phyloP scores from a whole-genome alignment of 108 stramenopile species.

The Poteriospumella lacustris region DNA sequence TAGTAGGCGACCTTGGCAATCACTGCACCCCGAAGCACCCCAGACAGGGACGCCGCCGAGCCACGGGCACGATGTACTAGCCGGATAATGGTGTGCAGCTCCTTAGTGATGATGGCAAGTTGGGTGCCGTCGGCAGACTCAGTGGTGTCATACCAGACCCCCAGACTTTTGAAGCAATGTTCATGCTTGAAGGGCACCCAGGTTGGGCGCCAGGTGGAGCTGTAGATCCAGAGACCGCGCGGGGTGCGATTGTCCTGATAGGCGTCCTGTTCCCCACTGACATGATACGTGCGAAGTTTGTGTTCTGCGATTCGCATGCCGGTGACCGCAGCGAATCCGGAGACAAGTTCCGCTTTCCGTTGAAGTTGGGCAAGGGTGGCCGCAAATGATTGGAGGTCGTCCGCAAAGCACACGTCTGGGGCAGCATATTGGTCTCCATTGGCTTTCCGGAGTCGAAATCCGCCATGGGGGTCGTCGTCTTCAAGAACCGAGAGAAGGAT shows the following conservation, averaged over 20 bases:
- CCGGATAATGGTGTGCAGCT: background rate
- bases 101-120: background rate
- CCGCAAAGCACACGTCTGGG: background rate
- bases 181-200: background rate
- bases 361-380: background rate
- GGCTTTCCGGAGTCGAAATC: background rate
- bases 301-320: background rate
- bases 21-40: background rate
- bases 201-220: background rate
- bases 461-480: background rate
- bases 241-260: background rate
- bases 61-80: background rate
- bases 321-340: background rate
- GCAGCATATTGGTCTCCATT: background rate
- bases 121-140: background rate
- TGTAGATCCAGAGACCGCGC: background rate
- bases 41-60: background rate
- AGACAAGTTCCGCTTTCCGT: conserved; percentile 1
- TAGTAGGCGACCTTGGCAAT: background rate
- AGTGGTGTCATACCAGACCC: background rate
- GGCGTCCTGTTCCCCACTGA: background rate
- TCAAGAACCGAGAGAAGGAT: conserved; percentile 5
- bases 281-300: background rate
- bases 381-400: background rate
- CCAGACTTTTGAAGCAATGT: background rate